Evolutionary conservation across 139 green algal genomes (phyloP).

Genomic region (Trebouxia sp.): DNA sequence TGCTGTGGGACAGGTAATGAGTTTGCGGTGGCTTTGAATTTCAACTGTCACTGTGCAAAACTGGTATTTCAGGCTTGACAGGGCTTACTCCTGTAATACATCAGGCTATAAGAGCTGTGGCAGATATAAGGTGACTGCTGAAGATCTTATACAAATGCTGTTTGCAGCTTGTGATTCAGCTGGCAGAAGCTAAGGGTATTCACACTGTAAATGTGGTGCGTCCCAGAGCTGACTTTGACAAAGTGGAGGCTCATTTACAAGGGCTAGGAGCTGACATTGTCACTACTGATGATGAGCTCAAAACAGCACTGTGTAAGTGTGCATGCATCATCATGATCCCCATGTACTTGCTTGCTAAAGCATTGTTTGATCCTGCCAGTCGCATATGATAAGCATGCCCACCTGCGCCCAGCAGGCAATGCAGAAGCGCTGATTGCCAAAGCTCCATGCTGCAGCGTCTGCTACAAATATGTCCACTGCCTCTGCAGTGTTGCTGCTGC

Average conservation of each 20-base stretch:
- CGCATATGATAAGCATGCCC: no score
- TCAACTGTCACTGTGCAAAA: not conserved
- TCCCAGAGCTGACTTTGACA: slow-evolving; percentile 52
- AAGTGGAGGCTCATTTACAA: slow-evolving; percentile 56
- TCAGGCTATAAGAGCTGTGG: not conserved
- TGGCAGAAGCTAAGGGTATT: slow-evolving; percentile 71
- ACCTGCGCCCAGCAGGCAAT: no score
- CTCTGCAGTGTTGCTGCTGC: no score
- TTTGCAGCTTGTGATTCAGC: slow-evolving; percentile 73
- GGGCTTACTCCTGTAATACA: not conserved
- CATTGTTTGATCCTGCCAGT: no score
- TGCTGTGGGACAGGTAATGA: slow-evolving; percentile 72
- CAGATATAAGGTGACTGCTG: not conserved
- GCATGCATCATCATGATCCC: not conserved
- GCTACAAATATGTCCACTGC: no score
- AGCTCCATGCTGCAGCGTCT: not conserved
- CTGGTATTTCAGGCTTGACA: not conserved
- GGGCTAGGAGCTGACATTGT: slow-evolving; percentile 68
- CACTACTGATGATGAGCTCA: slow-evolving; percentile 59
- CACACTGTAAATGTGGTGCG: slow-evolving; percentile 88
- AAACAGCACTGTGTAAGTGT: slow-evolving; percentile 46
- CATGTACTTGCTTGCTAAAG: no score
- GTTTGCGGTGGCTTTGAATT: not conserved
- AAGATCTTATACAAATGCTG: not conserved
- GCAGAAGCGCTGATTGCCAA: no score